A percentile compares a stretch with the other conserved stretches of the same genome.
Conservation (phyloP, 805 yeast genomes). For the Saccharomycopsis schoenii region DNA sequence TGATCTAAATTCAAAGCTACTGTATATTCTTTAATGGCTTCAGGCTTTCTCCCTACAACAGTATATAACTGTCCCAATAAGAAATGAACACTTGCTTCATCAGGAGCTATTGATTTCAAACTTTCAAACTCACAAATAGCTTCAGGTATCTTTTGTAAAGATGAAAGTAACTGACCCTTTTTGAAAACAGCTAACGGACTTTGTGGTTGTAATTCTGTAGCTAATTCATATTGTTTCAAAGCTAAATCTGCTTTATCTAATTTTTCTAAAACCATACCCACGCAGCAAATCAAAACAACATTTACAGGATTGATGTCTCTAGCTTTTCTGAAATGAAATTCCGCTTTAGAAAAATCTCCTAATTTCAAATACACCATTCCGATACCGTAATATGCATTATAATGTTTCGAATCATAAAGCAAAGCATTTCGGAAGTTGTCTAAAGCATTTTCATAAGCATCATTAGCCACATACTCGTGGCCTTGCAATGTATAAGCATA, state of each 20-base stretch:
- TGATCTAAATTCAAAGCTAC: slow-evolving; percentile 88
- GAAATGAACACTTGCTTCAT: slow-evolving; percentile 90
- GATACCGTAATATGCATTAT: slow-evolving; percentile 90
- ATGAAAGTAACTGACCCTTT: slow-evolving; percentile 70
- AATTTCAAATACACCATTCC: slow-evolving; percentile 87
- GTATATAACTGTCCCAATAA: slow-evolving; percentile 80
- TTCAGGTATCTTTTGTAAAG: slow-evolving; percentile 58
- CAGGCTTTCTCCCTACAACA: slow-evolving; percentile 58
- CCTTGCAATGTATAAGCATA: slow-evolving; percentile 92
- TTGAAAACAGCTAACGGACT: slow-evolving; percentile 83
- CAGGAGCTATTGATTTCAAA: slow-evolving; percentile 73
- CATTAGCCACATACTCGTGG: slow-evolving; percentile 81
- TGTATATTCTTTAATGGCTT: slow-evolving; percentile 79
- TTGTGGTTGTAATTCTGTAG: slow-evolving; percentile 73
- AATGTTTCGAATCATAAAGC: slow-evolving; percentile 68
- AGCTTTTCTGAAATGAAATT: slow-evolving; percentile 80
- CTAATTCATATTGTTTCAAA: slow-evolving; percentile 69
- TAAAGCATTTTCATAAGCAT: slow-evolving; percentile 82
- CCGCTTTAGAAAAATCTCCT: slow-evolving; percentile 78
- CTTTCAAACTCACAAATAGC: slow-evolving; percentile 70
- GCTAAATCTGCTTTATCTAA: slow-evolving; percentile 62
- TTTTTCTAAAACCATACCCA: slow-evolving; percentile 87
- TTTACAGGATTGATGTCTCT: slow-evolving; percentile 83
- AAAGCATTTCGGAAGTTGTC: slow-evolving; percentile 75
- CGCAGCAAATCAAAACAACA: slow-evolving; percentile 81